phyloP scores from a whole-genome alignment of 2,329 filamentous ascomycete genomes.

The Botrytis aclada region DNA sequence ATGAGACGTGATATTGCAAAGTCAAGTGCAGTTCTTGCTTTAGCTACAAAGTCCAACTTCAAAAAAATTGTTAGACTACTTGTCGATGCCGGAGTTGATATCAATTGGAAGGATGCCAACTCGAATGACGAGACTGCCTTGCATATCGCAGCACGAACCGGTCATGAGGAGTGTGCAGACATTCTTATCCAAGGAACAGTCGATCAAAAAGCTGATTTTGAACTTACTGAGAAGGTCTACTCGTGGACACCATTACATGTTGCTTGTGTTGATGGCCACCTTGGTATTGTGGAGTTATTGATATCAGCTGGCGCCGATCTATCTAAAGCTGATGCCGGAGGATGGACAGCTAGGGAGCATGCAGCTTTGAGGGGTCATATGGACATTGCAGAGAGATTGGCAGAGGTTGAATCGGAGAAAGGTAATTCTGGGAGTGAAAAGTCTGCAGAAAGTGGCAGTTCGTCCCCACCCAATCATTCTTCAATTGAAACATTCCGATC shows the following conservation, averaged over 20 bases:
- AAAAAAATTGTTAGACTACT: constrained; percentile 80
- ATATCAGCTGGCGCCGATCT: constrained; percentile 75
- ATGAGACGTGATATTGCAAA: constrained; percentile 70
- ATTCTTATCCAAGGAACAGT: constrained; percentile 69
- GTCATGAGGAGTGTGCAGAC: constrained; percentile 75
- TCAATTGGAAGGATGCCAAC: constrained; percentile 82
- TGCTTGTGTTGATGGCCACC: constrained; percentile 82
- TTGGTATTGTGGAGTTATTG: constrained; percentile 71
- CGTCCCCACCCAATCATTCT: constrained; percentile 50
- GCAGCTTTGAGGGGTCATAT: constrained; percentile 87
- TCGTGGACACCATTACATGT: constrained; percentile 96
- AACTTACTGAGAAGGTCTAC: constrained; percentile 78
- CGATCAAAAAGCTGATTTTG: constrained; percentile 70
- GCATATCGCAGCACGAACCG: constrained; percentile 87
- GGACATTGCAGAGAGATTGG: constrained; percentile 69
- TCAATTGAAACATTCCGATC: constrained; percentile 62
- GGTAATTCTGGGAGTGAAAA: constrained; percentile 36
- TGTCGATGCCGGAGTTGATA: constrained; percentile 83
- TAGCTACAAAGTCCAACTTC: constrained; percentile 87
- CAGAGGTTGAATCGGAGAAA: constrained; percentile 39
- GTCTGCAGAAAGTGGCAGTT: constrained; percentile 25
- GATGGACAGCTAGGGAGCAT: constrained; percentile 93
- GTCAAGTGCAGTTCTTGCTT: constrained; percentile 80
- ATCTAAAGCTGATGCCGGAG: constrained; percentile 74
- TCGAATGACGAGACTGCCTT: constrained; percentile 80